phyloP scores from a whole-genome alignment of 495 filamentous ascomycete genomes.

The Penicillium egyptiacum region DNA sequence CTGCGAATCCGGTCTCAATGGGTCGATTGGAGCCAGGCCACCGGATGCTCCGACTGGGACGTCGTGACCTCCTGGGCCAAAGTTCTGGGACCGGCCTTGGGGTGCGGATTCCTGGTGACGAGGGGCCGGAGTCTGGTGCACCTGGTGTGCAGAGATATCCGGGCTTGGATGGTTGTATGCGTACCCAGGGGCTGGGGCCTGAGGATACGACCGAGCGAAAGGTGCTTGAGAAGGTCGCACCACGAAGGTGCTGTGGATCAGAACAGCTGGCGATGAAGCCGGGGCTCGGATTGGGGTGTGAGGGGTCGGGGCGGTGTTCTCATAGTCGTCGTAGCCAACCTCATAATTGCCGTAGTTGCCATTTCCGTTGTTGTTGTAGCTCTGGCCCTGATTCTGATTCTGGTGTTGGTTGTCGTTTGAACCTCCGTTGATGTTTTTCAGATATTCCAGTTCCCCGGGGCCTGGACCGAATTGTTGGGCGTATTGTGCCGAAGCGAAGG shows the following conservation, averaged over 20 bases:
- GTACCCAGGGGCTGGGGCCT: background rate
- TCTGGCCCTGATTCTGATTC: background rate
- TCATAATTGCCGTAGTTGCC: background rate
- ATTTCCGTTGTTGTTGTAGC: background rate
- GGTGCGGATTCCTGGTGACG: background rate
- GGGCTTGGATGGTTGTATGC: background rate
- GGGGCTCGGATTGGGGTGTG: background rate
- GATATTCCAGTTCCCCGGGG: background rate
- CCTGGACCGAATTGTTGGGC: background rate
- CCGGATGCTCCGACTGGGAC: background rate
- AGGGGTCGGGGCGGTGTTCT: background rate
- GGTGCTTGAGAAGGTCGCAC: background rate
- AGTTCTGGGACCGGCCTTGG: background rate
- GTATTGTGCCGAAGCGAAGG: conserved; percentile 8
- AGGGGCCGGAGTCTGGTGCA: background rate
- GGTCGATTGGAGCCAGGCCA: conserved; percentile 19
- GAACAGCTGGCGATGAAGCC: background rate
- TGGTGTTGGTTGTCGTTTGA: background rate
- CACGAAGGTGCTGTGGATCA: background rate
- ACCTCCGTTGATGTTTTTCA: background rate
- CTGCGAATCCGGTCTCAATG: conserved; percentile 14
- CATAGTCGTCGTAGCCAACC: background rate
- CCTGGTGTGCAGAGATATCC: background rate
- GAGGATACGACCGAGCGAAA: background rate
- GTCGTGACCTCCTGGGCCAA: background rate